Conservation (phyloP, 164 flowering plant species). For the Berberis vulgaris region DNA sequence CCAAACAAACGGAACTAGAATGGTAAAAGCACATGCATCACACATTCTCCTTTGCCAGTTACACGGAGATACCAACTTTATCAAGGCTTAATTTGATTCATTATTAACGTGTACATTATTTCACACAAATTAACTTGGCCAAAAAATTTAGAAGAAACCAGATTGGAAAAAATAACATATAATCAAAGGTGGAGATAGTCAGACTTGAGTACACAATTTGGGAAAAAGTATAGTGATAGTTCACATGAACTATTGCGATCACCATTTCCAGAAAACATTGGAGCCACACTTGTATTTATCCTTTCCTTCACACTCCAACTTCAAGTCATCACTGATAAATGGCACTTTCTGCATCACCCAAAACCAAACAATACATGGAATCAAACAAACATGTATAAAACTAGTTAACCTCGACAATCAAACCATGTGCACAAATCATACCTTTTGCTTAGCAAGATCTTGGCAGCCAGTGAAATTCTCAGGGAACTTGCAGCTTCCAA, state of each 20-base stretch:
- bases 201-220: too few species aligned
- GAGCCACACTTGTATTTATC: constrained; percentile 97
- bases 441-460: constrained; percentile 98
- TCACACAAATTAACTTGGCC: too few species aligned
- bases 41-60: too few species aligned
- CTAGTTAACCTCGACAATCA: neutral
- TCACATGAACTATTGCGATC: constrained; percentile 6
- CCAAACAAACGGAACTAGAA: too few species aligned
- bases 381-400: neutral
- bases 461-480: constrained; percentile 99
- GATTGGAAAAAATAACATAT: too few species aligned
- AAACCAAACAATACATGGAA: neutral
- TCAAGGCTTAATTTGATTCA: too few species aligned
- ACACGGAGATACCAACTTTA: too few species aligned
- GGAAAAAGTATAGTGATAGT: too few species aligned
- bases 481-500: constrained; percentile 96
- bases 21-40: too few species aligned
- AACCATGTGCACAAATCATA: constrained; percentile 7
- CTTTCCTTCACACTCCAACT: constrained; percentile 85
- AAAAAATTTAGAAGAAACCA: too few species aligned
- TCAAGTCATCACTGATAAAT: constrained; percentile 67
- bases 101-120: too few species aligned
- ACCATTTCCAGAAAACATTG: constrained; percentile 98
- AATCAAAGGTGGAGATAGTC: too few species aligned
- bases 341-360: constrained; percentile 75